Evolutionary conservation across 1,139 yeast species (phyloP).

Genomic region (Yamadazyma jaroonii): DNA sequence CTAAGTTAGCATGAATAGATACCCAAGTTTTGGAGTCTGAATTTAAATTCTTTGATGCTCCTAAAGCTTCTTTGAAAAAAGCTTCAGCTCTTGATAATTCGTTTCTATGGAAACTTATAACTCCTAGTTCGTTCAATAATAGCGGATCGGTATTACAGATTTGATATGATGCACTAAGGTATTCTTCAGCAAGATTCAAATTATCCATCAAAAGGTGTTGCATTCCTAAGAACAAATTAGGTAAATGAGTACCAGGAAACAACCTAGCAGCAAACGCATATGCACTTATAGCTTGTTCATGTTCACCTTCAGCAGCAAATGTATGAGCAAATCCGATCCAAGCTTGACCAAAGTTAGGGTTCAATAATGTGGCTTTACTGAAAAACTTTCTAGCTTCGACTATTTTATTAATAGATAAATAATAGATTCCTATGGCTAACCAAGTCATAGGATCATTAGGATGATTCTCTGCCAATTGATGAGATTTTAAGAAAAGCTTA

Average conservation of each 20-base stretch:
- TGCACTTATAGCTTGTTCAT: conserved; percentile 97
- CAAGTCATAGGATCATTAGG: conserved; percentile 86
- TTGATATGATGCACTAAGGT: conserved; percentile 69
- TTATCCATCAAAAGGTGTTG: conserved; percentile 90
- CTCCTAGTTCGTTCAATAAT: conserved; percentile 88
- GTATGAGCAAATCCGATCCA: conserved; percentile 99
- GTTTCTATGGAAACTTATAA: conserved; percentile 74
- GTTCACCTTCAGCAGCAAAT: conserved; percentile 96
- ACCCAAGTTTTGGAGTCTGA: conserved; percentile 84
- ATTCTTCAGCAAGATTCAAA: conserved; percentile 80
- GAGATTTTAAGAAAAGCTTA: conserved; percentile 77
- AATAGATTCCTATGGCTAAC: conserved; percentile 91
- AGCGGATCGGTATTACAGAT: conserved; percentile 86
- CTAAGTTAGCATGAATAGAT: conserved; percentile 84
- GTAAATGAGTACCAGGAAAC: conserved; percentile 93
- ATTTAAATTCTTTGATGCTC: conserved; percentile 65
- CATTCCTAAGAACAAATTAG: conserved; percentile 91
- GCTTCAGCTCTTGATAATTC: conserved; percentile 69
- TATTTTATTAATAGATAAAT: conserved; percentile 69
- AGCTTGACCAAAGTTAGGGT: conserved; percentile 91
- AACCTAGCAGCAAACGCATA: conserved; percentile 93
- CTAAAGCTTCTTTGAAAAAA: conserved; percentile 69
- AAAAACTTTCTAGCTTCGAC: conserved; percentile 85
- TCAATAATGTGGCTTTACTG: conserved; percentile 83
- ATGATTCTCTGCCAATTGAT: conserved; percentile 80